A percentile compares a stretch with the other conserved stretches of the same genome.
phyloP scores from a whole-genome alignment of 2,329 filamentous ascomycete genomes.

The Colletotrichum agaves region DNA sequence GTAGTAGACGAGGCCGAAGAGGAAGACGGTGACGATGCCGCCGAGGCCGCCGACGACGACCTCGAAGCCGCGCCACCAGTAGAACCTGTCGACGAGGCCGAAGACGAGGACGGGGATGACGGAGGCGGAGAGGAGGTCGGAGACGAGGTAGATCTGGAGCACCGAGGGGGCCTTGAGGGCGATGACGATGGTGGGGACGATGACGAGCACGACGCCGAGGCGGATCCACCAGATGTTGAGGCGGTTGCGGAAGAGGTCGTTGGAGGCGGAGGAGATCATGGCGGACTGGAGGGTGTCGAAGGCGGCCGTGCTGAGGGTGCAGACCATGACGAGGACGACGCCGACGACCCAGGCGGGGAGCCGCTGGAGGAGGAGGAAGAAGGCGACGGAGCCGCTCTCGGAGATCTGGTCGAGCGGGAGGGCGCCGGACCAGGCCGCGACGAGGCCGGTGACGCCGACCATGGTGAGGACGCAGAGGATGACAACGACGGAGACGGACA shows the following conservation, averaged over 20 bases:
- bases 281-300: slow-evolving; percentile 86
- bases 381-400: slow-evolving; percentile 73
- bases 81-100: slow-evolving; percentile 72
- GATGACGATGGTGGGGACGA: slow-evolving; percentile 78
- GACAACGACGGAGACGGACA: slow-evolving; percentile 72
- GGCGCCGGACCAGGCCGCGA: slow-evolving; percentile 82
- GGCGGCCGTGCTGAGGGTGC: slow-evolving; percentile 78
- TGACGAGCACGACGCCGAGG: slow-evolving; percentile 74
- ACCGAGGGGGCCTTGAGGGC: slow-evolving; percentile 80
- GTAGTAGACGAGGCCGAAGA: slow-evolving; percentile 85
- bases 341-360: slow-evolving; percentile 86
- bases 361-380: slow-evolving; percentile 78
- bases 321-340: slow-evolving; percentile 83
- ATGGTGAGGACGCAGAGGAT: slow-evolving; percentile 78
- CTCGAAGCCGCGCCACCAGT: slow-evolving; percentile 84
- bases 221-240: slow-evolving; percentile 82
- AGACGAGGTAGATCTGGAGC: slow-evolving; percentile 85
- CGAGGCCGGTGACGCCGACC: slow-evolving; percentile 77
- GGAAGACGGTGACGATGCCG: slow-evolving; percentile 81
- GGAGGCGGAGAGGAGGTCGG: slow-evolving; percentile 80
- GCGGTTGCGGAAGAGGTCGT: slow-evolving; percentile 86
- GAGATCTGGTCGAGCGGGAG: slow-evolving; percentile 70
- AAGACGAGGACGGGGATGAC: slow-evolving; percentile 79
- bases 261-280: slow-evolving; percentile 86
- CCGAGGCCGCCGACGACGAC: slow-evolving; percentile 82